Evolutionary conservation across 495 filamentous ascomycete species (phyloP), one percentile per base, ranked within the genome.

Genomic region (Tuber borchii): DNA sequence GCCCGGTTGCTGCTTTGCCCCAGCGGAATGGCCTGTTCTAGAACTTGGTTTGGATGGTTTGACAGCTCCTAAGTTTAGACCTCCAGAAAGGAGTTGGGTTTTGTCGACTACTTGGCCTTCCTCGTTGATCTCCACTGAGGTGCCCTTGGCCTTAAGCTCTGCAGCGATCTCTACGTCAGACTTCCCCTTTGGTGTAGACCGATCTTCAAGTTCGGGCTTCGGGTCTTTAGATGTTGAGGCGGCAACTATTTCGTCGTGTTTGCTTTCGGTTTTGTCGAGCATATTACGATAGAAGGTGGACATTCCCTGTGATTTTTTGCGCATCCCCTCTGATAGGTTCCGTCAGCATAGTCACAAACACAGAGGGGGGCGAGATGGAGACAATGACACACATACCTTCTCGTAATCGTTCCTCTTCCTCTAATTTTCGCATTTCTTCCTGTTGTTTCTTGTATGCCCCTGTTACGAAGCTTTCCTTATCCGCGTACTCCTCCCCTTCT

Each of bases 381-480:
- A 86, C 79, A 94, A 31, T 34, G 26, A 34, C 26, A 16, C 56
- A 92, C 76, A 87, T 88, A 79, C 90, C 89, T 83, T 96, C 93
- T 65, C 88, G 84, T 68, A 82, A 79, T 73, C 87, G 87, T 84
- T 98, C 96, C 83, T 96, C 94, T 80, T 91, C 92, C 81, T 97
- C 93, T 12, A 93, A 79, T 80, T 88, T 87, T 78, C 88, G 84
- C 80, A 94, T 87, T 83, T 97, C 95, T 81, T 90, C 93, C 83
- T 97, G 95, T 83, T 97, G 95, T 81, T 89, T 88, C 86, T 94
- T 95, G 81, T 99, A 99, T 69, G 95, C 95, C n/a, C 89, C 89
- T 0, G 95, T 99, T 44, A 98, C 95, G 80, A 99, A 99, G 82
- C 91, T 94, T 84, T 98, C 96, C 84, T 97, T 99, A 77, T 95